These are phyloP conservation scores for Entomortierella beljakovae DNA, from an alignment of 192 early-diverging fungal genomes.

Conservation along the genomic window DNA sequence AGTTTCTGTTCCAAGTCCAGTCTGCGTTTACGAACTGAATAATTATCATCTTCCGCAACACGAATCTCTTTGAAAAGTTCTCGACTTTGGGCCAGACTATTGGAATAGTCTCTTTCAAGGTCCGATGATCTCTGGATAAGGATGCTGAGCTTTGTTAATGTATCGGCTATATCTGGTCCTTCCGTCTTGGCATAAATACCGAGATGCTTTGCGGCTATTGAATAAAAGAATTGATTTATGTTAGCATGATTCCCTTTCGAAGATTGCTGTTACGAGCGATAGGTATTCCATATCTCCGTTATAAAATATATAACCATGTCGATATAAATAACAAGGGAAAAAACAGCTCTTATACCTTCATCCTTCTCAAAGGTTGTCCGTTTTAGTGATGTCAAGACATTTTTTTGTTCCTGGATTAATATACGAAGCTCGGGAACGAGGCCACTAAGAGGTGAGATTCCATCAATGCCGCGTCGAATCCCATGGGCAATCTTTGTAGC, in stretches of 20 bases:
- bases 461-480: conserved; percentile 49
- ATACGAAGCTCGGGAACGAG: conserved; percentile 50
- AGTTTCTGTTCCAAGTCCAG: conserved; percentile 38
- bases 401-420: conserved; percentile 51
- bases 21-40: conserved; percentile 40
- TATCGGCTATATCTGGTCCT: conserved; percentile 42
- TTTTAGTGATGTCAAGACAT: conserved; percentile 45
- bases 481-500: conserved; percentile 53
- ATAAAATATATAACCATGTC: too few species aligned
- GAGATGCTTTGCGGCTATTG: conserved; percentile 44
- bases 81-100: conserved; percentile 30
- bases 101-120: conserved; percentile 31
- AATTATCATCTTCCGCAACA: conserved; percentile 43
- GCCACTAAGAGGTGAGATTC: conserved; percentile 48
- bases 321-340: too few species aligned
- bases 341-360: conserved; percentile 47
- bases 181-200: conserved; percentile 48
- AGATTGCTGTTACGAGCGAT: neutral
- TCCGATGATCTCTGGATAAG: conserved; percentile 46
- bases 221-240: neutral
- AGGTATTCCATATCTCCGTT: too few species aligned
- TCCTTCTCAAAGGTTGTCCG: conserved; percentile 47
- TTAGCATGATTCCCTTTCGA: neutral
- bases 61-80: conserved; percentile 50
- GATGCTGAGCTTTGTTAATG: conserved; percentile 37